Base-by-base conservation (phyloP, 208 protist genomes). In the Leishmania arabica region DNA sequence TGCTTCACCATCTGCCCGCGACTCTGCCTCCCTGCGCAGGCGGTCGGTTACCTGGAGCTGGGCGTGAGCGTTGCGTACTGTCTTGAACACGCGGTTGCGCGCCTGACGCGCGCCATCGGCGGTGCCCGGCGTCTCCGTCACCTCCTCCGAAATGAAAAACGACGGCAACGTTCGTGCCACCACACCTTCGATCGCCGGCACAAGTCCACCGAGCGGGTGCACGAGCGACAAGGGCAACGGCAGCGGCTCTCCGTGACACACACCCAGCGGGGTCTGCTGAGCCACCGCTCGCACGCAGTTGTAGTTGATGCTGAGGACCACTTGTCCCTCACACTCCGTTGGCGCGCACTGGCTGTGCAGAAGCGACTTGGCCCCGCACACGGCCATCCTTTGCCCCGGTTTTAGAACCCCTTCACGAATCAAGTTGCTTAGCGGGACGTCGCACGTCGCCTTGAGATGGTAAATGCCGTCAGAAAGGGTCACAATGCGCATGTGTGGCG, bases 391-490 rank as follows among this genome's bases (percentile, higher is more conserved):
- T 76, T 91, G 83, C 15, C 92, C 92, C 42, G 86, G 81, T 24
- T 76, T 78, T 40, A 96, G 68, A 34, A 85, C 89, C 17, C 90
- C 90, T 45, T 95, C 85, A 13, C 92, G 90, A 15, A 95, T 54
- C 1, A 96, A 72, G 71, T 90, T 90, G 64, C 88, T 93, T 24
- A 97, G 84, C n/a, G 91, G 92, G 3, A 96, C 51, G 75, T 97
- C 94, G 60, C 95, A 85, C 64, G 89, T 79, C 21, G 82, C 88
- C 70, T 87, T 86, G 19, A 95, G 56, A 54, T 95, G 88, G 79
- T 97, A 97, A 58, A 85, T 88, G 47, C 94, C 94, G 68, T 97
- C 94, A 24, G 78, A 93, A 9, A 97, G 65, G 24, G 81, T 84
- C n/a, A 93, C 85, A 19, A 91, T 77, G 66, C 85, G 85, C 37